Conservation (phyloP, 805 yeast species). For the Priceomyces fermenticarens region DNA sequence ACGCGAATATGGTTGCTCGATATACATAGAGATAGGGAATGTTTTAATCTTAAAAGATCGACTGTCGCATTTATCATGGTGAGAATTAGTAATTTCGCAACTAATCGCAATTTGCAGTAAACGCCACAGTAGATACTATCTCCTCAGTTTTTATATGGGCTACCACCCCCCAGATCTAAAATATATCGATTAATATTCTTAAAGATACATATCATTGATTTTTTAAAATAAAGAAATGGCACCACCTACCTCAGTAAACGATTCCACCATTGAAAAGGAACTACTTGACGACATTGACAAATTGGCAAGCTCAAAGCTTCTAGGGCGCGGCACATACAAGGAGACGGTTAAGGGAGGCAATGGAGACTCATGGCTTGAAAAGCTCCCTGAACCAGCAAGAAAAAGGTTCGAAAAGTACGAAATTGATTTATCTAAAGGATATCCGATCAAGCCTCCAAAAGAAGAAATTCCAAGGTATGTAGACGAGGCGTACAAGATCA, state of each 20-base stretch:
- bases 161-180: too few relatives aligned
- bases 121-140: too few relatives aligned
- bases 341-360: slow-evolving; percentile 4
- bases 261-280: not conserved
- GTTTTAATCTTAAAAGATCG: too few relatives aligned
- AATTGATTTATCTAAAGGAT: slow-evolving; percentile 24
- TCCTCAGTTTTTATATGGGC: too few relatives aligned
- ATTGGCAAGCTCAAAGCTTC: slow-evolving; percentile 10
- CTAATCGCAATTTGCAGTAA: too few relatives aligned
- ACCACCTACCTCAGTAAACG: not conserved
- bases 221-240: too few relatives aligned
- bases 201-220: too few relatives aligned
- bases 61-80: too few relatives aligned
- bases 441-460: slow-evolving; percentile 19
- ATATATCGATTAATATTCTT: too few relatives aligned
- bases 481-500: slow-evolving; percentile 25
- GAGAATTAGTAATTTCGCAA: too few relatives aligned
- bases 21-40: too few relatives aligned
- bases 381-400: slow-evolving; percentile 19
- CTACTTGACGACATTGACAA: slow-evolving; percentile 1
- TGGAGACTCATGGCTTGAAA: slow-evolving; percentile 11
- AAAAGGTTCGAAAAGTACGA: slow-evolving; percentile 21
- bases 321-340: slow-evolving; percentile 6
- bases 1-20: too few relatives aligned
- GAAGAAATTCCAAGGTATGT: slow-evolving; percentile 23